phyloP scores from a whole-genome alignment of 2,329 filamentous ascomycete species.

The Incumbomyces delicatus region DNA sequence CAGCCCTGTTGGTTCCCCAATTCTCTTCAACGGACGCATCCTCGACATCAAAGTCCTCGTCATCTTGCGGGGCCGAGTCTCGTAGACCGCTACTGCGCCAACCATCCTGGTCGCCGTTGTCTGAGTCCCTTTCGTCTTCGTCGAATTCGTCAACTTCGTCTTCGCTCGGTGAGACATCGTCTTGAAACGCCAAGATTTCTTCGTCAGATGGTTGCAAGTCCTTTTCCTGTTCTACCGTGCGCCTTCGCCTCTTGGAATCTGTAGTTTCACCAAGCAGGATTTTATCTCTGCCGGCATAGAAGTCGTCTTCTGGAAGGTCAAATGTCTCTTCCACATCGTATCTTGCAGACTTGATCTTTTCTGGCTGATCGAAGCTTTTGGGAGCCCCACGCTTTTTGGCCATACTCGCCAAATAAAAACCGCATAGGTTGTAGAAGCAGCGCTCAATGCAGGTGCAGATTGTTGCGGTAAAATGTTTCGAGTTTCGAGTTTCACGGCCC shows the following conservation, averaged over 20 bases:
- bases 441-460: too few species aligned
- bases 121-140: conserved; percentile 45
- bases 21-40: conserved; percentile 54
- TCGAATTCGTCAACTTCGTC: conserved; percentile 46
- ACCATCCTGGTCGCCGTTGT: conserved; percentile 27
- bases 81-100: conserved; percentile 19
- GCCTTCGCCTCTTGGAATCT: conserved; percentile 65
- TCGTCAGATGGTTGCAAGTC: conserved; percentile 52
- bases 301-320: conserved; percentile 88
- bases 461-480: background rate
- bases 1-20: conserved; percentile 80
- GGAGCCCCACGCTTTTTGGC: conserved; percentile 60
- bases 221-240: conserved; percentile 51
- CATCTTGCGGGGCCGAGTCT: conserved; percentile 22
- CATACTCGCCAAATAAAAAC: conserved; percentile 30
- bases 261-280: conserved; percentile 76
- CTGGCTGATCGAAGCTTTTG: conserved; percentile 23
- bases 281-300: conserved; percentile 76
- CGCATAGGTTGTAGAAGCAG: conserved; percentile 6
- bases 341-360: conserved; percentile 8
- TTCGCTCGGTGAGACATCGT: conserved; percentile 23
- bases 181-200: conserved; percentile 47
- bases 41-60: conserved; percentile 35
- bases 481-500: background rate
- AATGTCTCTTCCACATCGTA: conserved; percentile 57